Evolutionary conservation across 2,329 filamentous ascomycete species (phyloP).

Genomic region (Torrubiella hemipterigena): DNA sequence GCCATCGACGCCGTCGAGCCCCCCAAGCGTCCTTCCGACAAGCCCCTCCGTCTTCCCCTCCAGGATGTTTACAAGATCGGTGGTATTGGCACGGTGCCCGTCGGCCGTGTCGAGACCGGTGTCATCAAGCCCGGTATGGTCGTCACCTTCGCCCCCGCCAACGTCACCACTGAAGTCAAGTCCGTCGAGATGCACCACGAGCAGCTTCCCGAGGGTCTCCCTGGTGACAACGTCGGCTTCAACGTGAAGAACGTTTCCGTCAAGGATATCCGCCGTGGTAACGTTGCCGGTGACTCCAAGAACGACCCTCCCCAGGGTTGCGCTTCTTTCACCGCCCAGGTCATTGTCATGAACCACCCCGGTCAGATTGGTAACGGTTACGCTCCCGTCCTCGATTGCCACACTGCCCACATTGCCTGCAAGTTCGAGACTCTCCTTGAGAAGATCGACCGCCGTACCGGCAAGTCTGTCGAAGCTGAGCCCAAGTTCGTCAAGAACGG

Average conservation of each 20-base stretch:
- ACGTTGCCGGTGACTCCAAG: constrained; percentile 99
- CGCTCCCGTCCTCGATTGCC: constrained; percentile 98
- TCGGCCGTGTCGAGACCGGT: constrained; percentile 99
- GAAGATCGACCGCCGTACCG: constrained; percentile 99
- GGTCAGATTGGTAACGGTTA: constrained; percentile 99
- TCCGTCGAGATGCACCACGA: constrained; percentile 99
- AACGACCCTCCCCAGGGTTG: constrained; percentile 86
- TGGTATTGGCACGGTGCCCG: constrained; percentile 98
- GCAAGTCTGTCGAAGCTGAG: constrained; percentile 81
- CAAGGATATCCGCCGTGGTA: constrained; percentile 99
- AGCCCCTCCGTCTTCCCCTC: constrained; percentile 99
- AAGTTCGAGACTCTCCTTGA: constrained; percentile 98
- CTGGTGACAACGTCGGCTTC: constrained; percentile 99
- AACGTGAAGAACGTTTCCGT: constrained; percentile 99
- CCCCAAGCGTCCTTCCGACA: constrained; percentile 88
- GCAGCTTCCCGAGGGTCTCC: constrained; percentile 88
- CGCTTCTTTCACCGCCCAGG: constrained; percentile 97
- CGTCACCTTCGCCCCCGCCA: constrained; percentile 96
- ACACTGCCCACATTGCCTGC: constrained; percentile 99
- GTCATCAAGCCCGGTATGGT: constrained; percentile 83
- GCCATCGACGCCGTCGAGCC: constrained; percentile 95
- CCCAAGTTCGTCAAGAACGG: constrained; percentile 99
- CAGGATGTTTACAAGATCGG: constrained; percentile 99
- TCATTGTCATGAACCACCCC: constrained; percentile 99
- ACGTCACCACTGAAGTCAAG: constrained; percentile 99